Evolutionary conservation across 345 rosid species (phyloP).

Genomic region (Lagerstroemia speciosa): DNA sequence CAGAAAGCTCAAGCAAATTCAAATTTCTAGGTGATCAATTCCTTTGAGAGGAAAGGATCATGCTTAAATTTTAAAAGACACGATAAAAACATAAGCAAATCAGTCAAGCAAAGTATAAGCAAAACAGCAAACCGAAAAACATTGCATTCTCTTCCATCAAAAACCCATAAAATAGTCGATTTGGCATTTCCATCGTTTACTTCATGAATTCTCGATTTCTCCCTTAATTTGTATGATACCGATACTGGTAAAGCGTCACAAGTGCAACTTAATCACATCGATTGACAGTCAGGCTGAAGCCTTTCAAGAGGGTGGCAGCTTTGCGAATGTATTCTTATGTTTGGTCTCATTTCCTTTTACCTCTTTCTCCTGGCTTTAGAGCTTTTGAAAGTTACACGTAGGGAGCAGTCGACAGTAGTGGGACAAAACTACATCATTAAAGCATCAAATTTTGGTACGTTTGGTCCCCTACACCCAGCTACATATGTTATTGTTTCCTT

Average conservation of each 20-base stretch:
- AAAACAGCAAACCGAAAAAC: too few species aligned
- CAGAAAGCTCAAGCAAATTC: too few species aligned
- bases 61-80: too few species aligned
- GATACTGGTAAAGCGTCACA: neutral
- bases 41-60: neutral
- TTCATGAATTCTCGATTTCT: too few species aligned
- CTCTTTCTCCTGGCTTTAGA: neutral
- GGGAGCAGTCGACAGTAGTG: conserved; percentile 22
- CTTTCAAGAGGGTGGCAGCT: conserved; percentile 16
- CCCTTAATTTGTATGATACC: neutral
- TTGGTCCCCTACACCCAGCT: conserved; percentile 24
- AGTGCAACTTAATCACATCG: neutral
- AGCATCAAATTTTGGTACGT: conserved; percentile 17
- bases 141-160: too few species aligned
- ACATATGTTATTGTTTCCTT: neutral
- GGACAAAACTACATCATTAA: conserved; percentile 24
- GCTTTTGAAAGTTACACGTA: neutral
- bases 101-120: neutral
- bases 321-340: conserved; percentile 11
- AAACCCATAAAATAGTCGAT: too few species aligned
- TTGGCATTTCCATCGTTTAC: too few species aligned
- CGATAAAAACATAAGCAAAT: too few species aligned
- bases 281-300: conserved; percentile 5
- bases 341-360: conserved; percentile 6
- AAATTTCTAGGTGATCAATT: neutral